Evolutionary conservation across 2,329 filamentous ascomycete genomes (phyloP).

Genomic region (Curvularia eragrostidis): DNA sequence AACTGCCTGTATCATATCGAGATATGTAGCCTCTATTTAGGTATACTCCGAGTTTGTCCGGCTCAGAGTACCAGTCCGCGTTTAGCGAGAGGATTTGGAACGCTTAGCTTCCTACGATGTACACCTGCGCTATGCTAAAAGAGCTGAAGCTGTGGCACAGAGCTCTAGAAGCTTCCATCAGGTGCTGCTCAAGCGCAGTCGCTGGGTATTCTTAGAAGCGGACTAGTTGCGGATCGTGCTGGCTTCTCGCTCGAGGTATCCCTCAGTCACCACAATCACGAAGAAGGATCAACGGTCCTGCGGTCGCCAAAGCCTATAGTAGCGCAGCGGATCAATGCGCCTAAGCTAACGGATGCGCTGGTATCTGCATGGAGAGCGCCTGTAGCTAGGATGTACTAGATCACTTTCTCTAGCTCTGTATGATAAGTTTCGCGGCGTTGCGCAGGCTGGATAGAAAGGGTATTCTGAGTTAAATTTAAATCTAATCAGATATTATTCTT

Average conservation of each 20-base stretch:
- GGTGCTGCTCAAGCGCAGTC: conserved; percentile 2
- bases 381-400: too few relatives aligned
- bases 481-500: background rate
- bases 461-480: too few relatives aligned
- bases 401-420: too few relatives aligned
- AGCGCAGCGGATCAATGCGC: too few relatives aligned
- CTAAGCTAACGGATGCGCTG: conserved; percentile 9
- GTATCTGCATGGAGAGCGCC: too few relatives aligned
- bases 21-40: background rate
- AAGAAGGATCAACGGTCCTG: conserved; percentile 21
- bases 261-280: background rate
- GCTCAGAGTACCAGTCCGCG: background rate
- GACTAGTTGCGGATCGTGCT: background rate
- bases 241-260: background rate
- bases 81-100: background rate
- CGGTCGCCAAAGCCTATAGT: conserved; percentile 15
- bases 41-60: background rate
- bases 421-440: background rate
- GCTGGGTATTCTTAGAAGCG: background rate
- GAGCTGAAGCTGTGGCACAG: background rate
- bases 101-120: conserved; percentile 1
- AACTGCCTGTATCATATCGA: background rate
- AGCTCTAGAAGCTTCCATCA: background rate
- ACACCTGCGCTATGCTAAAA: background rate
- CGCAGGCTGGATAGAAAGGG: too few relatives aligned